A percentile compares a stretch with the other conserved stretches of the same genome.
Evolutionary conservation across 169 alveolate species (phyloP).

Genomic region (Plasmodium malariae): DNA sequence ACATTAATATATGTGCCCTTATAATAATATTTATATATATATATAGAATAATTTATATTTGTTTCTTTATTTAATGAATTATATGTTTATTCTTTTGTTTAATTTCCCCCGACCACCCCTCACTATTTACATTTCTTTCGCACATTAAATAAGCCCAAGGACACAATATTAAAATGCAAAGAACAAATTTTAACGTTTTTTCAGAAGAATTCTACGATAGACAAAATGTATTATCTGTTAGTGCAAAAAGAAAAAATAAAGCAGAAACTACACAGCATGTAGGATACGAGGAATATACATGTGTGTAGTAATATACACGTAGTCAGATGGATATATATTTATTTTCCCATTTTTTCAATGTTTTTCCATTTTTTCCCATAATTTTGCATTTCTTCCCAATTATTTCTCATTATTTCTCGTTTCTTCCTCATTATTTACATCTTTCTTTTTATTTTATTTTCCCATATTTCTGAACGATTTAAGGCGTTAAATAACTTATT

Average conservation of each 20-base stretch:
- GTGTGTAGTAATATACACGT: neutral
- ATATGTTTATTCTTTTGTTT: too few relatives aligned
- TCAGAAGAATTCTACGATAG: conserved; percentile 38
- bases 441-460: conserved; percentile 6
- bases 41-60: too few relatives aligned
- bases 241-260: neutral
- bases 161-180: conserved; percentile 16
- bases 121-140: too few relatives aligned
- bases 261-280: neutral
- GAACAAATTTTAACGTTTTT: neutral
- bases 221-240: conserved; percentile 25
- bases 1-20: too few relatives aligned
- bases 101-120: too few relatives aligned
- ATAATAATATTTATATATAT: too few relatives aligned
- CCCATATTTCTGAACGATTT: neutral
- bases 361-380: too few relatives aligned
- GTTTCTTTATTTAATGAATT: too few relatives aligned
- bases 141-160: too few relatives aligned
- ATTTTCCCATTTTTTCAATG: neutral
- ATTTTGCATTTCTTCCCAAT: neutral
- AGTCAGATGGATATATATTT: neutral
- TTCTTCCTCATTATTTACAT: neutral
- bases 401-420: neutral
- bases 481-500: conserved; percentile 48
- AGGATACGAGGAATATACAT: neutral